Percentiles rank a stretch among this genome's conserved stretches.
Evolutionary conservation across 768 basidiomycete species (phyloP).

Genomic region (Botryobasidium botryosum): DNA sequence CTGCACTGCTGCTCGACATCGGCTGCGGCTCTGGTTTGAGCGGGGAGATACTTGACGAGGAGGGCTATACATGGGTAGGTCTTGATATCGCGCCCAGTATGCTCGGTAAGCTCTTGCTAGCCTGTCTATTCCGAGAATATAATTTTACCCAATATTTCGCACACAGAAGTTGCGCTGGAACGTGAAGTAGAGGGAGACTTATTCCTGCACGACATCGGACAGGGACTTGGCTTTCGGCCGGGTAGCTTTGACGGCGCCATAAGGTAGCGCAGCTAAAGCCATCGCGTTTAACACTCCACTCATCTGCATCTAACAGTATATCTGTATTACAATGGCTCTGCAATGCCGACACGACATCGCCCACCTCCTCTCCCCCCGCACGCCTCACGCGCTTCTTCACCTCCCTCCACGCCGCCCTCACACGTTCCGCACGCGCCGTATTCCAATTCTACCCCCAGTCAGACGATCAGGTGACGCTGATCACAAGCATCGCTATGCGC

Average conservation of each 20-base stretch:
- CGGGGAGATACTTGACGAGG: conserved; percentile 90
- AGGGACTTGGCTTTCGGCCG: conserved; percentile 92
- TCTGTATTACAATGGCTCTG: conserved; percentile 98
- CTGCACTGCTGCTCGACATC: conserved; percentile 82
- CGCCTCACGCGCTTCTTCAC: conserved; percentile 82
- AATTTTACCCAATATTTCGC: background rate
- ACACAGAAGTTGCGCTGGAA: conserved; percentile 81
- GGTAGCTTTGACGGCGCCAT: conserved; percentile 97
- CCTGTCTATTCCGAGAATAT: background rate
- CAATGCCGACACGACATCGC: conserved; percentile 86
- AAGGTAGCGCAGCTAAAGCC: conserved; percentile 32
- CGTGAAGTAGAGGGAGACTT: conserved; percentile 92
- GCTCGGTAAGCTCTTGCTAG: conserved; percentile 47
- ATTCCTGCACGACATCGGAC: conserved; percentile 93
- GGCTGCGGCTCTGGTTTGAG: conserved; percentile 95
- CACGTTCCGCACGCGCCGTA: conserved; percentile 71
- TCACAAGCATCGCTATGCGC: conserved; percentile 80
- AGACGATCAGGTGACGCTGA: conserved; percentile 92
- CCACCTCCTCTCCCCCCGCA: conserved; percentile 76
- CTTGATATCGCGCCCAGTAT: conserved; percentile 93
- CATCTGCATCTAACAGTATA: conserved; percentile 35
- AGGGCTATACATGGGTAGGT: conserved; percentile 85
- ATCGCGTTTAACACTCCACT: background rate
- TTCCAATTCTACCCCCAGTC: conserved; percentile 94
- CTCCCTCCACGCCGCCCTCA: conserved; percentile 70